Evolutionary conservation across 805 yeast species (phyloP), one percentile per base, ranked within the genome.

Genomic region (Sugiyamaella floridensis): DNA sequence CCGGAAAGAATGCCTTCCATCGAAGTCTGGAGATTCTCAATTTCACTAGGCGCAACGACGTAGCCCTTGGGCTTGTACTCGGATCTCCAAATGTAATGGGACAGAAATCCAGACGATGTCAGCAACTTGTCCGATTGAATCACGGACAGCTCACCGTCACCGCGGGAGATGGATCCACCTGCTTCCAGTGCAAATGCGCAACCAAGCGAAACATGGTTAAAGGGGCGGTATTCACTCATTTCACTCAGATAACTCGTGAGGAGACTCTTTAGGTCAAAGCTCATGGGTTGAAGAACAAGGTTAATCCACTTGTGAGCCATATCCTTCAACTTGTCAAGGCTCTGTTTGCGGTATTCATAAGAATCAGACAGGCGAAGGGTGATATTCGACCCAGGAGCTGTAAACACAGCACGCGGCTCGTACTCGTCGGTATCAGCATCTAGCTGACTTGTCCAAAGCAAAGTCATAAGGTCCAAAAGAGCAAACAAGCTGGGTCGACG

Each of bases 161-260:
- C 75, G 16, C 83, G 75, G n/a, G 82, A 70, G 11, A 88, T 77
- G 4, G 78, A 67, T 3, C 93, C 89, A 1, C 96, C 95, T 83
- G 89, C 78, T 58, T 87, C 93, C 53, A 90, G 71, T 0, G 99
- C 98, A 74, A 92, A 87, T 0, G 95, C 83, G 47, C 89, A 84
- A 51, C 98, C 98, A 62, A 78, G 82, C 52, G 86, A 83, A 43
- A 86, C 77, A 60, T 71, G 60, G 67, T 76, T 58, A 66, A 64
- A 57, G 62, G 69, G 56, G 60, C 70, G 52, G 60, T 65, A 53
- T 15, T 63, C 67, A 22, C 74, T 71, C 58, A 70, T 59, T 28
- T 73, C 76, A 1, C 88, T 76, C 2, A 89, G 79, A 62, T 92
- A 93, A 0, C 85, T 74, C 62, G 87, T 93, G 46, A 93, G 73